Percentiles rank a stretch among this genome's conserved stretches.
These are phyloP conservation scores for Chloranthus sessilifolius DNA, from an alignment of 164 flowering plant species.

Conservation along the genomic window DNA sequence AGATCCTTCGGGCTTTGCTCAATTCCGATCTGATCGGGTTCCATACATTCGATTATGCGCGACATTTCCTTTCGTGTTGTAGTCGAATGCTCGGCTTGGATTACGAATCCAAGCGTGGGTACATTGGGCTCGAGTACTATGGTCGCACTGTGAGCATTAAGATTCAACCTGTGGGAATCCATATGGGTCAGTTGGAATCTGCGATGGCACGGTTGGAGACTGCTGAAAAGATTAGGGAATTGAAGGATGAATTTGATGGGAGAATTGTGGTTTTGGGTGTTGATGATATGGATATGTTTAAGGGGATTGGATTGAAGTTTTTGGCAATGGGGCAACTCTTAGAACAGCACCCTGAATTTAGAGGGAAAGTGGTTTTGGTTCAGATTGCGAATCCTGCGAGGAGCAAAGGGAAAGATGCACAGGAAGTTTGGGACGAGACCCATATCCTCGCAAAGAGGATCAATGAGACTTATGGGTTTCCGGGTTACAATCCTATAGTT, in stretches of 20 bases:
- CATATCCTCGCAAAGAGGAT: conserved; percentile 5
- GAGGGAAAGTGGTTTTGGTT: conserved; percentile 40
- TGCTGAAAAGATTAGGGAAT: conserved; percentile 4
- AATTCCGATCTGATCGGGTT: conserved; percentile 18
- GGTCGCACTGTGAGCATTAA: conserved; percentile 18
- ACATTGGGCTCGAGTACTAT: conserved; percentile 17
- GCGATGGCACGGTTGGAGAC: conserved; percentile 6
- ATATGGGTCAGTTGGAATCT: conserved; percentile 16
- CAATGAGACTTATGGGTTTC: conserved; percentile 24
- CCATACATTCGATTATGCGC: conserved; percentile 20
- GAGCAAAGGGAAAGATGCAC: conserved; percentile 37
- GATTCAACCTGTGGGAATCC: conserved; percentile 16
- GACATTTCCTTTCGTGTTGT: conserved; percentile 18
- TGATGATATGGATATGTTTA: conserved; percentile 62
- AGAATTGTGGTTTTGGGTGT: conserved; percentile 31
- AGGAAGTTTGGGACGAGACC: conserved; percentile 31
- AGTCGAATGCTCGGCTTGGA: conserved; percentile 18
- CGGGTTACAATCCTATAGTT: conserved; percentile 40
- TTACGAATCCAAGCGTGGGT: conserved; percentile 18
- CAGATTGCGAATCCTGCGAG: conserved; percentile 57
- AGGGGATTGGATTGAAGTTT: conserved; percentile 52
- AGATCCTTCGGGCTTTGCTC: conserved; percentile 14
- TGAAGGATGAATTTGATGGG: conserved; percentile 13
- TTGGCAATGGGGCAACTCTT: conserved; percentile 41
- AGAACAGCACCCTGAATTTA: conserved; percentile 17